Conservation (phyloP, 768 basidiomycete species). For the Sistotremastrum suecicum region DNA sequence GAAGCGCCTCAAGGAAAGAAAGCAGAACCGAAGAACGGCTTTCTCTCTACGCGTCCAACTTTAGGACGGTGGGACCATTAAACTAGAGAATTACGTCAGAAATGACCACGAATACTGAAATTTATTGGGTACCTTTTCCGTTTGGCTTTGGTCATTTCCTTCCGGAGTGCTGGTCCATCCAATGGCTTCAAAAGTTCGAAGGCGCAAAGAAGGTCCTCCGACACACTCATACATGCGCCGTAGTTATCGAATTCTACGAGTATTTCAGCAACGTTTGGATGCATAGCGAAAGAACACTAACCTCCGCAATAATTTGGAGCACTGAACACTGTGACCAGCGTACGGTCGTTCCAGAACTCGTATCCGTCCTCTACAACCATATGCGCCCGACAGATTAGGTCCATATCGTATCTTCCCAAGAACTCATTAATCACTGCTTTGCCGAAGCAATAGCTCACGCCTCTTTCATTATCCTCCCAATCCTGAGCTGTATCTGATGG, state of each 20-base stretch:
- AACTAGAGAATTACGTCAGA: too few relatives aligned
- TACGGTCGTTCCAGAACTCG: conserved; percentile 99
- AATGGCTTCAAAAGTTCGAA: conserved; percentile 95
- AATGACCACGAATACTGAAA: too few relatives aligned
- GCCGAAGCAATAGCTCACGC: conserved; percentile 98
- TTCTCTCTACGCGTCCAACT: too few relatives aligned
- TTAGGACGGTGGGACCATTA: too few relatives aligned
- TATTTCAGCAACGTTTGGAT: conserved; percentile 10
- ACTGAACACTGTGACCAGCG: conserved; percentile 95
- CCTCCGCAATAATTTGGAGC: conserved; percentile 96
- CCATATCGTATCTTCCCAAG: conserved; percentile 92
- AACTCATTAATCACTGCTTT: conserved; percentile 96
- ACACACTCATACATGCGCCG: conserved; percentile 93
- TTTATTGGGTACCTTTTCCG: conserved; percentile 67
- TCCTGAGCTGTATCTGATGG: conserved; percentile 94
- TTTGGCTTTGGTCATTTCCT: conserved; percentile 98
- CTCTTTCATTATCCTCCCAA: conserved; percentile 99
- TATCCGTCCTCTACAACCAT: conserved; percentile 99
- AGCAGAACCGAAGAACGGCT: too few relatives aligned
- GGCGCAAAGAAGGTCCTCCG: conserved; percentile 92
- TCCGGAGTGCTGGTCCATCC: conserved; percentile 85
- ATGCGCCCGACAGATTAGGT: conserved; percentile 97
- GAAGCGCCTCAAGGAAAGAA: too few relatives aligned
- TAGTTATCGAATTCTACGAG: conserved; percentile 83
- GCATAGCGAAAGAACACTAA: conserved; percentile 26